Evolutionary conservation across 177 flowering plant species (phyloP).

Genomic region (Tripterygium wilfordii): DNA sequence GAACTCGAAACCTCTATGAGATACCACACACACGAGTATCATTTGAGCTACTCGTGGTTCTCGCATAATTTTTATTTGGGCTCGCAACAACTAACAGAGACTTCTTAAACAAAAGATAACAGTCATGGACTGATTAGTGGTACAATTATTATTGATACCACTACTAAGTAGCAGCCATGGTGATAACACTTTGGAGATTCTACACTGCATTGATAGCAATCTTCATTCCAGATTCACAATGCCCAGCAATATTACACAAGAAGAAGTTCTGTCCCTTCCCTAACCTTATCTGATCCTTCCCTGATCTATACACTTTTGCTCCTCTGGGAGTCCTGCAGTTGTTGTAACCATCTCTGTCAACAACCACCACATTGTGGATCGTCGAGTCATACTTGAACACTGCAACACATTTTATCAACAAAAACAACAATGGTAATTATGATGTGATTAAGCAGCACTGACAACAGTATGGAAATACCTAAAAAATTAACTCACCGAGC

Average conservation of each 20-base stretch:
- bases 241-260: constrained; percentile 40
- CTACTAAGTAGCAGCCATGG: too few species aligned
- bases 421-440: not conserved
- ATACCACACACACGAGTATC: too few species aligned
- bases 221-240: constrained; percentile 41
- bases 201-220: constrained; percentile 27
- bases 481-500: not conserved
- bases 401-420: constrained; percentile 13
- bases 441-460: too few species aligned
- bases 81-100: too few species aligned
- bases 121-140: too few species aligned
- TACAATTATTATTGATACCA: too few species aligned
- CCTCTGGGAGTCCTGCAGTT: constrained; percentile 21
- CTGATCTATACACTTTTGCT: constrained; percentile 20
- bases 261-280: constrained; percentile 38
- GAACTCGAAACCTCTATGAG: too few species aligned
- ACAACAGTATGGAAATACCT: too few species aligned
- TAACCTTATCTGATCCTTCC: constrained; percentile 30
- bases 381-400: constrained; percentile 33
- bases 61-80: too few species aligned
- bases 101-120: too few species aligned
- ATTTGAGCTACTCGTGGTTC: too few species aligned
- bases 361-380: constrained; percentile 34
- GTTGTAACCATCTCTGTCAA: constrained; percentile 21
- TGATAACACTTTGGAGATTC: too few species aligned